Base-by-base conservation (phyloP, 495 filamentous ascomycete species). In the Aspergillus incahuasiensis region DNA sequence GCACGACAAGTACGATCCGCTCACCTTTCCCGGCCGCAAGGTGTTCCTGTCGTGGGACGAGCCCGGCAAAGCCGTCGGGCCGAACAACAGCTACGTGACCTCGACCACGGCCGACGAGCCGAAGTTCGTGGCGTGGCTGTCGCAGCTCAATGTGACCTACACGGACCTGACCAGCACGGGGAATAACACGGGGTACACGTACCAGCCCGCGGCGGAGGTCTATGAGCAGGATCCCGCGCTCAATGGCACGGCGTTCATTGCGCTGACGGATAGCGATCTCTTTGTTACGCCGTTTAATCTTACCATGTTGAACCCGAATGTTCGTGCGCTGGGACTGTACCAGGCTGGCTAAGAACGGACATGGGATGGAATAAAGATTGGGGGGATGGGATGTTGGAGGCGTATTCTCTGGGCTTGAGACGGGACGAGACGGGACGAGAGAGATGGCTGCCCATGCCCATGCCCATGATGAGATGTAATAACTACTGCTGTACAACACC, bases 71-170 rank as follows among this genome's bases (percentile, higher is more conserved):
- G 54, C 71, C 3, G 81, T 92, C 11, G 91, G 91, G 1, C 91
- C 90, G 1, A 92, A 96, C 64, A 87, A 86, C 64, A 85, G 78
- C 61, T 95, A 95, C 62, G 61, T 90, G n/a, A 95, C 91, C 0
- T 72, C 78, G 5, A 79, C 77, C 1, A 57, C 58, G 13, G 88
- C 86, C 6, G 79, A 80, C 1, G 57, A 63, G 3, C 86, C 89
- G 0, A 66, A 68, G 38, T 96, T 79, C 39, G 91, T 91, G 3
- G 80, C 80, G 0, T 96, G 89, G 89, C 6, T 40, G 38, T 4
- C 4, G 5, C 38, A 40, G 38, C 13, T 40, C 5, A 40, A 40
- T 13, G n/a, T 13, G 12, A 44, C 41, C 13, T 44, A 20, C 21
- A 44, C 41, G 41, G 41, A 44, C 3, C 18, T 44, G n/a, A 44